A percentile compares a stretch with the other conserved stretches of the same genome.
Evolutionary conservation across 371 early-diverging fungal genomes (phyloP).

Genomic region (Mucor saturninus): DNA sequence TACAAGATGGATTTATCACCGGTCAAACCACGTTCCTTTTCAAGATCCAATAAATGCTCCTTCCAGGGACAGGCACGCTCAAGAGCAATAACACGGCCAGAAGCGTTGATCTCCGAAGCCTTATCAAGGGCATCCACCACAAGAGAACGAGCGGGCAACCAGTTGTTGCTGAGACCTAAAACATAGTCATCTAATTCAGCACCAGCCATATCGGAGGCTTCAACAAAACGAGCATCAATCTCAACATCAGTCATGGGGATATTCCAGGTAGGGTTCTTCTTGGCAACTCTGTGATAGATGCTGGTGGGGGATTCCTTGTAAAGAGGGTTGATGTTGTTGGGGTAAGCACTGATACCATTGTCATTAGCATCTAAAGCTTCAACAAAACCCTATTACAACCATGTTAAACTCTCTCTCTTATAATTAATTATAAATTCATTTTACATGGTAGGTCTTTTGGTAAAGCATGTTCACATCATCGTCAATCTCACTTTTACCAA

Average conservation of each 20-base stretch:
- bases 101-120: slow-evolving; percentile 66
- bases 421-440: neutral
- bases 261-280: slow-evolving; percentile 96
- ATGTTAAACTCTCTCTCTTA: too few species aligned
- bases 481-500: slow-evolving; percentile 60
- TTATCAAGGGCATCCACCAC: slow-evolving; percentile 73
- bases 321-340: slow-evolving; percentile 73
- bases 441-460: slow-evolving; percentile 80
- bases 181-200: slow-evolving; percentile 73
- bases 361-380: slow-evolving; percentile 83
- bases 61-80: slow-evolving; percentile 93
- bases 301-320: slow-evolving; percentile 84
- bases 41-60: slow-evolving; percentile 81
- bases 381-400: slow-evolving; percentile 58
- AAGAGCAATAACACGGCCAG: slow-evolving; percentile 84
- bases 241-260: slow-evolving; percentile 68
- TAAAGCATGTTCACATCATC: slow-evolving; percentile 68
- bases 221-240: slow-evolving; percentile 69
- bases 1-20: slow-evolving; percentile 64
- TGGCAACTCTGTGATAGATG: slow-evolving; percentile 77
- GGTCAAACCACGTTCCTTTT: slow-evolving; percentile 59
- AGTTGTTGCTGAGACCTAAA: slow-evolving; percentile 68
- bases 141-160: slow-evolving; percentile 90
- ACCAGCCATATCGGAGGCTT: slow-evolving; percentile 82
- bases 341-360: slow-evolving; percentile 91